Evolutionary conservation across 2,329 filamentous ascomycete genomes (phyloP).

Genomic region (Fusarium secorum): DNA sequence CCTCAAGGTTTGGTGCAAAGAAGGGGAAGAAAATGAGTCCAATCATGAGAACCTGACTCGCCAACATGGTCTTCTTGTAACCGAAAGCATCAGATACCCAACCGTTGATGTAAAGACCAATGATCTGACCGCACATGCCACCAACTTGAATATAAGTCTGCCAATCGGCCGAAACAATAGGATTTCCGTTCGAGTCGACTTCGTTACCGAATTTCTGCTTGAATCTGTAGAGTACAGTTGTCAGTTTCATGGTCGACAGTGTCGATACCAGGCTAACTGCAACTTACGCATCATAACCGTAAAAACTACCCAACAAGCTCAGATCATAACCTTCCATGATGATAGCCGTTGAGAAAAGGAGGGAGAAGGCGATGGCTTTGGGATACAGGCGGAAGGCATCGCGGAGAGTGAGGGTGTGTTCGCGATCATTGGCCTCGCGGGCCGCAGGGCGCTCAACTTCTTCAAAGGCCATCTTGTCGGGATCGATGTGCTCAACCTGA

Average conservation of each 20-base stretch:
- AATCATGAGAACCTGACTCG: slow-evolving; percentile 47
- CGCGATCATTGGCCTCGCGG: slow-evolving; percentile 17
- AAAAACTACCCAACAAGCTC: slow-evolving; percentile 27
- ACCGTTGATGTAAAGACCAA: slow-evolving; percentile 19
- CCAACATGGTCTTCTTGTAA: slow-evolving; percentile 46
- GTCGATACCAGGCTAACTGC: slow-evolving; percentile 28
- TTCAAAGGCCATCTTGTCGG: slow-evolving; percentile 3
- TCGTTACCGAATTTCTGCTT: slow-evolving; percentile 22
- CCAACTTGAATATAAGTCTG: slow-evolving; percentile 22
- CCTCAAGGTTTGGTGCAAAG: slow-evolving; percentile 52
- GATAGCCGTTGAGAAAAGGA: slow-evolving; percentile 49
- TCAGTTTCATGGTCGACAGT: slow-evolving; percentile 33
- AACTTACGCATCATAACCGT: slow-evolving; percentile 47
- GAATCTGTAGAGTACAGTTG: neutral
- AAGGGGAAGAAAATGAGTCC: slow-evolving; percentile 59
- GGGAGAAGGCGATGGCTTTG: slow-evolving; percentile 48
- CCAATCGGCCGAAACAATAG: slow-evolving; percentile 12
- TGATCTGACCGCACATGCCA: slow-evolving; percentile 20
- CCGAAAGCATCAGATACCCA: slow-evolving; percentile 14
- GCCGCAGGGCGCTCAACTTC: slow-evolving; percentile 12
- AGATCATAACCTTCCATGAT: slow-evolving; percentile 51
- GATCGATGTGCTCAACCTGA: slow-evolving; percentile 20
- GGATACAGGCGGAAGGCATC: slow-evolving; percentile 51
- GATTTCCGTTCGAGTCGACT: slow-evolving; percentile 9
- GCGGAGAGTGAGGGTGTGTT: slow-evolving; percentile 45